Conservation (phyloP, 176 grass and related monocot species). For the Bolboschoenus planiculmis region DNA sequence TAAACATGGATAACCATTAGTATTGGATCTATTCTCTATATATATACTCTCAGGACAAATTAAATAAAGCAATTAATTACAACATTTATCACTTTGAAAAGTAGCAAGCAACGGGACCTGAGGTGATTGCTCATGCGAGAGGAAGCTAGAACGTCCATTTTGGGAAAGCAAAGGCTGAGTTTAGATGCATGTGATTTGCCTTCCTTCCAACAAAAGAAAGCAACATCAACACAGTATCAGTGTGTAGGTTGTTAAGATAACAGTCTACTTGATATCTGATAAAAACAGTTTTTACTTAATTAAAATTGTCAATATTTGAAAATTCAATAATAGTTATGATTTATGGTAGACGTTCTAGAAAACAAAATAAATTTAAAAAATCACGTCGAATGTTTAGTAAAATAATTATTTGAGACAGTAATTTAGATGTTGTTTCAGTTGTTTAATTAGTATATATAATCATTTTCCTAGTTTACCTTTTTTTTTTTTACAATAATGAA, state of each 20-base stretch:
- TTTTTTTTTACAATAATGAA: too few species aligned
- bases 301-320: neutral
- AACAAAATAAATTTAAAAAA: neutral
- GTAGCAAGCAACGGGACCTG: neutral
- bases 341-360: neutral
- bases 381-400: neutral
- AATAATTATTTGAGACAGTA: neutral
- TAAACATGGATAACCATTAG: too few species aligned
- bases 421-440: too few species aligned
- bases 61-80: too few species aligned
- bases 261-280: neutral
- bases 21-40: too few species aligned
- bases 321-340: neutral
- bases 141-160: conserved; percentile 12
- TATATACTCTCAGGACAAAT: too few species aligned
- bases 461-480: too few species aligned
- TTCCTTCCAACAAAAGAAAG: neutral
- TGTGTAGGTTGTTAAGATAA: conserved; percentile 4
- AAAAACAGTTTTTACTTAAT: neutral
- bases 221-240: neutral
- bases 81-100: too few species aligned
- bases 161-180: neutral
- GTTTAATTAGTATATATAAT: too few species aligned
- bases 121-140: neutral
- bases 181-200: conserved; percentile 9